Evolutionary conservation across 768 basidiomycete genomes (phyloP).

Genomic region (Galerina sulciceps): DNA sequence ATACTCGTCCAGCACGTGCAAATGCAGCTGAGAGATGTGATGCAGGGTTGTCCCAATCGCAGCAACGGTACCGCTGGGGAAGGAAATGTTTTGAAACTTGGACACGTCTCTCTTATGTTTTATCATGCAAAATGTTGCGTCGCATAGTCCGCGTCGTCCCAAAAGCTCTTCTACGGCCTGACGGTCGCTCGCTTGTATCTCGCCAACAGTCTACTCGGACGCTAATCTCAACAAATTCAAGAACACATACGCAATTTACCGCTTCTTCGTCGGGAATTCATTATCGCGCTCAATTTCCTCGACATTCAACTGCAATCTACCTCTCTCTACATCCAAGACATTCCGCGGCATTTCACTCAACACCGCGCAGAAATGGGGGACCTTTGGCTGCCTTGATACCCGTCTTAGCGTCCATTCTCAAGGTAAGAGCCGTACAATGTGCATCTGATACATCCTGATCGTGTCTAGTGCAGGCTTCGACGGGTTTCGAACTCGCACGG

Average conservation of each 20-base stretch:
- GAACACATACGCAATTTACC: not conserved
- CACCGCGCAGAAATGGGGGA: conserved; percentile 32
- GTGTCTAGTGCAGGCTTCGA: conserved; percentile 59
- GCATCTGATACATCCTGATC: not conserved
- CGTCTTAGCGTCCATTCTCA: conserved; percentile 61
- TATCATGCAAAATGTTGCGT: conserved; percentile 61
- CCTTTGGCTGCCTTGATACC: conserved; percentile 45
- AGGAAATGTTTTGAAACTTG: conserved; percentile 9
- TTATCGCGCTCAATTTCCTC: conserved; percentile 1
- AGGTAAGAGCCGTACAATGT: conserved; percentile 45
- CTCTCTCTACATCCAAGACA: conserved; percentile 10
- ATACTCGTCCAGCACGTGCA: conserved; percentile 13
- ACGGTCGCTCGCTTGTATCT: conserved; percentile 11
- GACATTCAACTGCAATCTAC: conserved; percentile 10
- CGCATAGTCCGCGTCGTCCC: conserved; percentile 33
- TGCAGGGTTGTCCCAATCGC: conserved; percentile 3
- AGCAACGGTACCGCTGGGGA: conserved; percentile 7
- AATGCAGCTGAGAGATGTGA: not conserved
- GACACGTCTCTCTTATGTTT: conserved; percentile 21
- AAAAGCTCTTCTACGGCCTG: conserved; percentile 15
- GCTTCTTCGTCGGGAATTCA: conserved; percentile 3
- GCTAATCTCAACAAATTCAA: conserved; percentile 1
- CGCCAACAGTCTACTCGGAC: conserved; percentile 6
- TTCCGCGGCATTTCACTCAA: conserved; percentile 39
- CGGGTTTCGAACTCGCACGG: conserved; percentile 71